phyloP scores from a whole-genome alignment of 768 basidiomycete species.

The Lactarius vividus region DNA sequence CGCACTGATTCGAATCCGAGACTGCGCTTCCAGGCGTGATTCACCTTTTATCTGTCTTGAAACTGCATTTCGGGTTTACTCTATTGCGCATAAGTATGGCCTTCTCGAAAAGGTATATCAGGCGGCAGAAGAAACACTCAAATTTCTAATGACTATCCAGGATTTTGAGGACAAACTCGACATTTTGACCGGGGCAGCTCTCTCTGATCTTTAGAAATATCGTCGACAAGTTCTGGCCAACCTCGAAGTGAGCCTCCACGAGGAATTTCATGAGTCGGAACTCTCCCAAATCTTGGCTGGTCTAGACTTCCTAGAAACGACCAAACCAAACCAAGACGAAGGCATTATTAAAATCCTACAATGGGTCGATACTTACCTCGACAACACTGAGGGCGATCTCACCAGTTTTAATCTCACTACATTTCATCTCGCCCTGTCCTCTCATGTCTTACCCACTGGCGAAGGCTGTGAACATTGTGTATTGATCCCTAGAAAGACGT shows the following conservation, averaged over 20 bases:
- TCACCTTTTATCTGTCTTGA: neutral
- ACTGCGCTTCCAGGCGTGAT: no score
- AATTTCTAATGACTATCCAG: neutral
- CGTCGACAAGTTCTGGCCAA: neutral
- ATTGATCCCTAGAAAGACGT: neutral
- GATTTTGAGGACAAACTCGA: neutral
- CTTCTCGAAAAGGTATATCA: neutral
- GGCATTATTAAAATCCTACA: neutral
- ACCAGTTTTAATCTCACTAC: neutral
- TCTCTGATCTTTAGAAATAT: neutral
- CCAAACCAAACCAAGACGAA: no score
- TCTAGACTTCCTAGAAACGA: neutral
- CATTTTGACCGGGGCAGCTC: neutral
- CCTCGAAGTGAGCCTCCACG: neutral
- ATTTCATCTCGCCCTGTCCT: neutral
- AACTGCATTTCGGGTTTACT: slow-evolving; percentile 2
- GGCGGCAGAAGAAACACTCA: neutral
- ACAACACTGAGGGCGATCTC: no score
- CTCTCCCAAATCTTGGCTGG: neutral
- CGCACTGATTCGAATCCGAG: neutral
- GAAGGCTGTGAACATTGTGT: neutral
- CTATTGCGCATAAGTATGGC: neutral
- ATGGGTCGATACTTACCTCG: neutral
- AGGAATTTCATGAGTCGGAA: neutral
- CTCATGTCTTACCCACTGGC: neutral